These are phyloP conservation scores for Chenopodium quinoa DNA, from an alignment of 148 eudicot species.

Conservation along the genomic window DNA sequence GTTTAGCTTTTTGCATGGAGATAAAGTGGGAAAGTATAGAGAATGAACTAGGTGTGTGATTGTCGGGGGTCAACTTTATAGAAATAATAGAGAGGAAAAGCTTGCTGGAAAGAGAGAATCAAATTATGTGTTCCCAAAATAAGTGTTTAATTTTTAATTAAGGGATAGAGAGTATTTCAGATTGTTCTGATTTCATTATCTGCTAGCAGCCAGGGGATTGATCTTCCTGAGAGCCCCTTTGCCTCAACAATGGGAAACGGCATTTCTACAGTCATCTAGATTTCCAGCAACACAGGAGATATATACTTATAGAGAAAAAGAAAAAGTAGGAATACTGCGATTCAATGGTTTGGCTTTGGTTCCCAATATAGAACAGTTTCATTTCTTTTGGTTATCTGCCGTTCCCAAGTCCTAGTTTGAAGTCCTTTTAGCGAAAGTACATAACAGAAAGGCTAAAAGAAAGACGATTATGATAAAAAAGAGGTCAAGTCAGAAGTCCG, in stretches of 20 bases:
- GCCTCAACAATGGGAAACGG: constrained; percentile 39
- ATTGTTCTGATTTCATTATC: not conserved
- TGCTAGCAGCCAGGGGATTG: constrained; percentile 42
- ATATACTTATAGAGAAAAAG: constrained; percentile 13
- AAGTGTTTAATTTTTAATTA: not conserved
- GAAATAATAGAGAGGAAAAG: too few relatives aligned
- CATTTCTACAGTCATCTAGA: constrained; percentile 45
- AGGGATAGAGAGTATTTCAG: not conserved
- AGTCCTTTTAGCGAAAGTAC: constrained; percentile 23
- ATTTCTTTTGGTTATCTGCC: constrained; percentile 12
- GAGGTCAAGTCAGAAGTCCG: not conserved
- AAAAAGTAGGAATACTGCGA: constrained; percentile 6
- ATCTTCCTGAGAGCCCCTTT: constrained; percentile 72
- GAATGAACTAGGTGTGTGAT: not conserved
- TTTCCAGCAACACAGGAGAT: constrained; percentile 12
- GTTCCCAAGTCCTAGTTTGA: constrained; percentile 1
- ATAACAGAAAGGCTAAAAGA: constrained; percentile 21
- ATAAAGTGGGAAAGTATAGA: too few relatives aligned
- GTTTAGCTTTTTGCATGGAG: not conserved
- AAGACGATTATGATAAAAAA: not conserved
- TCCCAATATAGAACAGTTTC: not conserved
- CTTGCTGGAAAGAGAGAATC: not conserved
- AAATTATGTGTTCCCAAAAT: not conserved
- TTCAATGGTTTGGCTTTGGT: constrained; percentile 27
- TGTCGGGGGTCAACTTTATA: too few relatives aligned